A percentile compares a stretch with the other conserved stretches of the same genome.
Conservation (phyloP, 805 yeast genomes). For the Cyberlindnera suaveolens region DNA sequence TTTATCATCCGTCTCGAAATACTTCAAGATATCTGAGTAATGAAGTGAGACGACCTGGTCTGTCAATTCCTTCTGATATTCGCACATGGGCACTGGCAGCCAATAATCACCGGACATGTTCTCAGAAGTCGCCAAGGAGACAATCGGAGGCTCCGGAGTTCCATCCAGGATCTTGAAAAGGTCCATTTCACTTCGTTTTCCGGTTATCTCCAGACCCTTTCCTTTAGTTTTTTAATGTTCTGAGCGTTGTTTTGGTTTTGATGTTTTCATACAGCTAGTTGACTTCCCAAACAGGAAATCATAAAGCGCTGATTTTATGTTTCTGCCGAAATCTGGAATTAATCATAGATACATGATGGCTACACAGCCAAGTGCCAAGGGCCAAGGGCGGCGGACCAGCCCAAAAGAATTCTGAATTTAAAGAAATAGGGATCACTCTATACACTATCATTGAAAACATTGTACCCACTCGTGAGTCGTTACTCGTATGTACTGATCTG, state of each 20-base stretch:
- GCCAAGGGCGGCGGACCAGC: too few species aligned
- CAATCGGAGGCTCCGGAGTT: slow-evolving; percentile 77
- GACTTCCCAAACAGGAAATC: too few species aligned
- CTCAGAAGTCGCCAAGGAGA: slow-evolving; percentile 27
- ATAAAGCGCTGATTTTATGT: too few species aligned
- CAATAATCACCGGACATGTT: slow-evolving; percentile 54
- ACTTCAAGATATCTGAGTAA: slow-evolving; percentile 83
- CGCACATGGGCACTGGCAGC: slow-evolving; percentile 77
- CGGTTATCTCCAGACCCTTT: background rate
- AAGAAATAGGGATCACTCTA: too few species aligned
- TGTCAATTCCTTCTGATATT: slow-evolving; percentile 80
- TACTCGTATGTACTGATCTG: too few species aligned
- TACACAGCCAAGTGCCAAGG: too few species aligned
- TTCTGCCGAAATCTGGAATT: too few species aligned
- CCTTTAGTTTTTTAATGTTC: background rate
- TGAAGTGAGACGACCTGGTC: slow-evolving; percentile 90
- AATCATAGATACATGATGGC: too few species aligned
- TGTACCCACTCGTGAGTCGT: too few species aligned
- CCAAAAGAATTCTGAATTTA: too few species aligned
- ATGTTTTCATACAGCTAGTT: background rate
- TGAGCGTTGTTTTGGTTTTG: background rate
- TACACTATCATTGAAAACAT: too few species aligned
- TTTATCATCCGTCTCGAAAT: slow-evolving; percentile 54
- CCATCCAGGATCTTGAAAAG: slow-evolving; percentile 70
- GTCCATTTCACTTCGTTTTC: slow-evolving; percentile 42